phyloP scores from a whole-genome alignment of 495 filamentous ascomycete genomes.

The Evansstolkia leycettana region DNA sequence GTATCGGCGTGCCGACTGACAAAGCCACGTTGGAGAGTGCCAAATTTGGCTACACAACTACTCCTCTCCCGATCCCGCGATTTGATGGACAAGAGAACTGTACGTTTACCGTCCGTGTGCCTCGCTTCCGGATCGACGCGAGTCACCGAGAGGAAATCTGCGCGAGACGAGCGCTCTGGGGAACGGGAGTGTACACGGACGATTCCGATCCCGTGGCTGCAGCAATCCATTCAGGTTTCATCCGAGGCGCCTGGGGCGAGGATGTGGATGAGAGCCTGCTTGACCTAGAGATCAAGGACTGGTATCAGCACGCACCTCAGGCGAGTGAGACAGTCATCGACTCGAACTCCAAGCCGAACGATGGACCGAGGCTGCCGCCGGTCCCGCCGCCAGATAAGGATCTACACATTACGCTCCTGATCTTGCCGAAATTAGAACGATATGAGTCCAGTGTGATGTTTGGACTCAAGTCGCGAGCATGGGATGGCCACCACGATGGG shows the following conservation, averaged over 20 bases:
- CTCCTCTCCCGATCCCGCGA: conserved; percentile 60
- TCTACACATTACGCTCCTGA: conserved; percentile 70
- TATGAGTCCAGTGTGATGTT: conserved; percentile 64
- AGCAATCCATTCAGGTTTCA: conserved; percentile 86
- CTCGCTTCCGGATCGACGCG: conserved; percentile 59
- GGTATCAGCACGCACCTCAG: conserved; percentile 26
- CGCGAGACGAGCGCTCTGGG: conserved; percentile 68
- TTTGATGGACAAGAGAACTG: conserved; percentile 82
- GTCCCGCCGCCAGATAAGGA: conserved; percentile 47
- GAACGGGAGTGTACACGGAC: conserved; percentile 87
- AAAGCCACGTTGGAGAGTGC: conserved; percentile 35
- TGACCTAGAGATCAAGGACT: conserved; percentile 44
- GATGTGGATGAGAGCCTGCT: conserved; percentile 59
- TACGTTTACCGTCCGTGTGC: conserved; percentile 77
- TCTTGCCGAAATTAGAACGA: conserved; percentile 64
- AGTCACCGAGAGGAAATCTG: conserved; percentile 71
- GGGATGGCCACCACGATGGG: conserved; percentile 61
- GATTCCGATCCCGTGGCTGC: conserved; percentile 90
- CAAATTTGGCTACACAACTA: conserved; percentile 56
- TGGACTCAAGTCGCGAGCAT: conserved; percentile 69
- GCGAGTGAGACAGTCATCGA: conserved; percentile 11
- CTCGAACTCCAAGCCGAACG: conserved; percentile 8
- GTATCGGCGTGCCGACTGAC: conserved; percentile 32
- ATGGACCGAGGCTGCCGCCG: conserved; percentile 26
- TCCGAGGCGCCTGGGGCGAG: conserved; percentile 75